Evolutionary conservation across 139 green algal species (phyloP), one percentile per base, ranked within the genome.

Genomic region (Chlamydomonas asymmetrica): DNA sequence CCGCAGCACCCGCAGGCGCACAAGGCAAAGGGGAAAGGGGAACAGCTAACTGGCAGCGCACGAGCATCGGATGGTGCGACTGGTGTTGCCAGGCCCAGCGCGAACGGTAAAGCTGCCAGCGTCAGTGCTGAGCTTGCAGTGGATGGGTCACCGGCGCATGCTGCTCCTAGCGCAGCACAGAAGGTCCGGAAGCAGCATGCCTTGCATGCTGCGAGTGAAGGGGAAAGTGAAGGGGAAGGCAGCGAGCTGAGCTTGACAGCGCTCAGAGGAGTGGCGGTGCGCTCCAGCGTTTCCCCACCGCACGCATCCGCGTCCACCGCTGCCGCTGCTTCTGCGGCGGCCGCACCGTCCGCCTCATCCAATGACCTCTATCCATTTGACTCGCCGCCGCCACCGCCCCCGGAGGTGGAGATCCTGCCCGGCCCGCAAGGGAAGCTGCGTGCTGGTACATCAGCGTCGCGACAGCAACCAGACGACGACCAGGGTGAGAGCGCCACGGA

Each of bases 231-330:
- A 0, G 73, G 67, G n/a, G 38, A 29, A 5, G 64, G 40, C 25
- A 38, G 35, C 29, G 67, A 76, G 76, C 60, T 77, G 49, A 73
- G 67, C 40, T 74, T 76, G 20, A 68, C 37, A 0, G 76, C 39
- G 29, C 39, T 82, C 35, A 10, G 68, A 4, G 67, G 76, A 0
- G n/a, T 63, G 60, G 2, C 37, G 7, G 43, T 81, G 57, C n/a
- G n/a, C 25, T n/a, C n/a, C n/a, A n/a, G n/a, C n/a, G n/a, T n/a
- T n/a, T n/a, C n/a, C n/a, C n/a, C 56, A 31, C 29, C 41, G 56
- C 39, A 39, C 29, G 0, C 29, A 3, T 3, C 13, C 20, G 20
- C 27, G n/a, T 5, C 52, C 37, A 2, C 43, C 27, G 68, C 54
- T 66, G 52, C n/a, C 56, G 68, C 39, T 34, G 48, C 45, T 25